Evolutionary conservation across 345 rosid genomes (phyloP).

Genomic region (Eucalyptus erythrocorys): DNA sequence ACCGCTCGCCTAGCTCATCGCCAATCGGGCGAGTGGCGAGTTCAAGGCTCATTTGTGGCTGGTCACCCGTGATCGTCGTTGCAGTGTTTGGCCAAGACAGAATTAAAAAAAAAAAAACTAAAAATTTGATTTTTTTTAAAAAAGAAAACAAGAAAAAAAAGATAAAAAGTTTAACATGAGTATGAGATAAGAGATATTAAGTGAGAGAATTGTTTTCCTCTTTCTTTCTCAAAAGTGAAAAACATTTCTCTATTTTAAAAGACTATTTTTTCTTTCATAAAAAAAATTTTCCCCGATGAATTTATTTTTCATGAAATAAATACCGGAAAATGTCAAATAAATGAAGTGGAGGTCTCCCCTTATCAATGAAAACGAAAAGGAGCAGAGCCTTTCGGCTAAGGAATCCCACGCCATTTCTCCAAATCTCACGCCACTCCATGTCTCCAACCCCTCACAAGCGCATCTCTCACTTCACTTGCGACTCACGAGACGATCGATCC

Average conservation of each 20-base stretch:
- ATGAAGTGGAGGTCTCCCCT: too few relatives aligned
- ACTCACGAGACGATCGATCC: not conserved
- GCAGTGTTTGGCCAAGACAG: rapidly evolving
- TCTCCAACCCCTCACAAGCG: not conserved
- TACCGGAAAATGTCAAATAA: too few relatives aligned
- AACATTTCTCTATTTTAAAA: rapidly evolving
- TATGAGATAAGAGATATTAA: too few relatives aligned
- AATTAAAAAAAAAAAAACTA: too few relatives aligned
- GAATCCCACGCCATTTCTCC: not conserved
- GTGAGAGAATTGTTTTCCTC: too few relatives aligned
- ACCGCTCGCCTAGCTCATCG: rapidly evolving
- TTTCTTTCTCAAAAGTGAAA: too few relatives aligned
- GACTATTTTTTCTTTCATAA: rapidly evolving
- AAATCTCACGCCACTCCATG: not conserved
- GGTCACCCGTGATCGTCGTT: rapidly evolving
- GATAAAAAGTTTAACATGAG: rapidly evolving
- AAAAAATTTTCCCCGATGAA: rapidly evolving
- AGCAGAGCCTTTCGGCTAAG: not conserved
- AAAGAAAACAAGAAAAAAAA: too few relatives aligned
- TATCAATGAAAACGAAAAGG: not conserved
- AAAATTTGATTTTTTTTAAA: rapidly evolving
- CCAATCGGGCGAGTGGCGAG: rapidly evolving
- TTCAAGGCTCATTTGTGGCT: rapidly evolving
- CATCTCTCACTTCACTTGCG: not conserved
- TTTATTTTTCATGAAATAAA: rapidly evolving